Conservation (phyloP, 208 protist genomes). For the Wallacemonas rigidus region DNA sequence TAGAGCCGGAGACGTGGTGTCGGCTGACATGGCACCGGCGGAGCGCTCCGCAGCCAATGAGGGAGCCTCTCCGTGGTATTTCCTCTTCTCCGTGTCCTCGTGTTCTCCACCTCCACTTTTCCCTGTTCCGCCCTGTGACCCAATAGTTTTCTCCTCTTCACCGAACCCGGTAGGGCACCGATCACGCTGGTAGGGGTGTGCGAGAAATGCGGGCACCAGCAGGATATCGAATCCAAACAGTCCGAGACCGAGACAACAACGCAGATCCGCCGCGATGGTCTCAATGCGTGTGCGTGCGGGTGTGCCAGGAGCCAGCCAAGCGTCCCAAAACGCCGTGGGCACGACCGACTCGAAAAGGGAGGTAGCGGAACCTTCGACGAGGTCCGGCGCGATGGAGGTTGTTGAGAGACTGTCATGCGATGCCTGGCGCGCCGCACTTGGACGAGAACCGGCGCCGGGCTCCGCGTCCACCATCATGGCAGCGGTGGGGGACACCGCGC, state of each 20-base stretch:
- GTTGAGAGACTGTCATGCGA: too few relatives aligned
- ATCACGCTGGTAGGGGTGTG: constrained; percentile 28
- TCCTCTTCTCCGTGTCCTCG: not conserved
- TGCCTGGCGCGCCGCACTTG: not conserved
- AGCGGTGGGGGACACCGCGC: not conserved
- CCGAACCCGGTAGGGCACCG: constrained; percentile 36
- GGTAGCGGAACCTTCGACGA: not conserved
- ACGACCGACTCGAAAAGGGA: constrained; percentile 19
- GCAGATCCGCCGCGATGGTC: constrained; percentile 43
- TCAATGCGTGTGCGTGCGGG: constrained; percentile 37
- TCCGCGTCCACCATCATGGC: not conserved
- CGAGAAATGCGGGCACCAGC: constrained; percentile 49
- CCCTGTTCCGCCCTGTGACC: not conserved
- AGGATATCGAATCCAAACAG: constrained; percentile 88
- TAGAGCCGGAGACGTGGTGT: not conserved
- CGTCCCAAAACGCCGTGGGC: constrained; percentile 41
- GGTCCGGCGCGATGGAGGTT: too few relatives aligned
- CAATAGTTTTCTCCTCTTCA: constrained; percentile 2
- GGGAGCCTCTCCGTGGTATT: not conserved
- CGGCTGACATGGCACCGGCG: not conserved
- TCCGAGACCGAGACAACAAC: constrained; percentile 42
- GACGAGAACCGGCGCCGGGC: not conserved
- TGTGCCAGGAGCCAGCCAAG: constrained; percentile 59
- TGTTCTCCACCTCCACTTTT: constrained; percentile 16
- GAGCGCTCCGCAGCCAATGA: not conserved